Evolutionary conservation across 2,329 filamentous ascomycete genomes (phyloP).

Genomic region (Ceratocystis variospora): DNA sequence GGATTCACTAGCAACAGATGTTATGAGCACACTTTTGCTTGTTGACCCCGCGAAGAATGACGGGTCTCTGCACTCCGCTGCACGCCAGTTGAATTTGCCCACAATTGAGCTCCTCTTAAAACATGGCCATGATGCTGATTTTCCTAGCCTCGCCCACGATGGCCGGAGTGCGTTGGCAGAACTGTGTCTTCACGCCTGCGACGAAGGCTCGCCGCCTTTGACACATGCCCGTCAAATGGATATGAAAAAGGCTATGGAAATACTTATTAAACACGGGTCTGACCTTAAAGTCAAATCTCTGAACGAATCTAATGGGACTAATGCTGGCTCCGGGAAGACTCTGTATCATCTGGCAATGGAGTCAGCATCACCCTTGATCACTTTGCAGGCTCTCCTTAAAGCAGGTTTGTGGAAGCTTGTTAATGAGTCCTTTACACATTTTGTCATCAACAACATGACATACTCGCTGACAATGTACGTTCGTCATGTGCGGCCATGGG

Average conservation of each 20-base stretch:
- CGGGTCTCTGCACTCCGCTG: constrained; percentile 52
- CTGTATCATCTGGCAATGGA: constrained; percentile 47
- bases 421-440: constrained; percentile 46
- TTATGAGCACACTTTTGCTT: constrained; percentile 42
- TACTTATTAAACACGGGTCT: constrained; percentile 42
- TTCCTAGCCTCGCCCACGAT: constrained; percentile 47
- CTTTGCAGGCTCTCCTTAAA: constrained; percentile 45
- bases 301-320: constrained; percentile 24
- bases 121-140: constrained; percentile 49
- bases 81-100: constrained; percentile 43
- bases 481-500: constrained; percentile 29
- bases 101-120: constrained; percentile 44
- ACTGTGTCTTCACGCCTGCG: constrained; percentile 43
- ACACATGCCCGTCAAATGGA: constrained; percentile 36
- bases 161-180: constrained; percentile 52
- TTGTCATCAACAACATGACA: constrained; percentile 37
- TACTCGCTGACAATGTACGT: constrained; percentile 56
- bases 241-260: constrained; percentile 43
- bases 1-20: constrained; percentile 38
- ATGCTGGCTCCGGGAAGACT: constrained; percentile 31
- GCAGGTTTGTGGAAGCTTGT: constrained; percentile 51
- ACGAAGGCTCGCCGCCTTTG: constrained; percentile 31
- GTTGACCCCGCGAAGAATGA: constrained; percentile 47
- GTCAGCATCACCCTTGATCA: constrained; percentile 38
- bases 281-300: constrained; percentile 42